Conservation (phyloP, 2,329 filamentous ascomycete genomes). For the Ophiostoma triangulosporum region DNA sequence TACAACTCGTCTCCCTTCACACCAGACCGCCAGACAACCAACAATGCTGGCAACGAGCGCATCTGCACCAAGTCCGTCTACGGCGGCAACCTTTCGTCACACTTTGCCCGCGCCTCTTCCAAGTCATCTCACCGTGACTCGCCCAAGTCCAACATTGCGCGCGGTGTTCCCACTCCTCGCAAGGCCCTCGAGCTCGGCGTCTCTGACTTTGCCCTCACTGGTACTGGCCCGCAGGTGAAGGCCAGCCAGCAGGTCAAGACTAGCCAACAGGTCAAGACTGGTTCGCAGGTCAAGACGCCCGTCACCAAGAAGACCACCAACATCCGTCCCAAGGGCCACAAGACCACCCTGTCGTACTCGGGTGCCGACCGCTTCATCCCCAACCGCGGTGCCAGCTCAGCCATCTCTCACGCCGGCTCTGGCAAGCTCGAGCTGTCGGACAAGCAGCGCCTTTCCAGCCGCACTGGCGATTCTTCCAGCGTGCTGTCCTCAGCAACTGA, state of each 20-base stretch:
- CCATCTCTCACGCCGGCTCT: constrained; percentile 66
- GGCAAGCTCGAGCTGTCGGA: constrained; percentile 67
- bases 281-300: constrained; percentile 47
- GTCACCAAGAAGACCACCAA: constrained; percentile 45
- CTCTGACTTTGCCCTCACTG: constrained; percentile 82
- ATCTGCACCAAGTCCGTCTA: constrained; percentile 59
- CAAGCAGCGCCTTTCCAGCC: constrained; percentile 57
- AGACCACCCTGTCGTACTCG: constrained; percentile 68
- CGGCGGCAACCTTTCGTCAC: constrained; percentile 63
- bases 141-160: constrained; percentile 91
- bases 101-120: constrained; percentile 57
- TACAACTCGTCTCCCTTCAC: constrained; percentile 63
- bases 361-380: constrained; percentile 92
- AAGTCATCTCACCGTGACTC: constrained; percentile 68
- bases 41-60: constrained; percentile 32
- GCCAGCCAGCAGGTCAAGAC: no score
- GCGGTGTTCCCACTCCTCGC: constrained; percentile 59
- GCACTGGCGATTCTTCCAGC: constrained; percentile 52
- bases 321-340: constrained; percentile 42
- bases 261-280: no score
- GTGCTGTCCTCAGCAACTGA: constrained; percentile 69
- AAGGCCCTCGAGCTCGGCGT: constrained; percentile 77
- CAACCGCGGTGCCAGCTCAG: constrained; percentile 81
- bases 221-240: constrained; percentile 53
- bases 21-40: constrained; percentile 47